Evolutionary conservation across 768 basidiomycete genomes (phyloP), one percentile per base, ranked within the genome.

Genomic region (Gloeophyllum trabeum): DNA sequence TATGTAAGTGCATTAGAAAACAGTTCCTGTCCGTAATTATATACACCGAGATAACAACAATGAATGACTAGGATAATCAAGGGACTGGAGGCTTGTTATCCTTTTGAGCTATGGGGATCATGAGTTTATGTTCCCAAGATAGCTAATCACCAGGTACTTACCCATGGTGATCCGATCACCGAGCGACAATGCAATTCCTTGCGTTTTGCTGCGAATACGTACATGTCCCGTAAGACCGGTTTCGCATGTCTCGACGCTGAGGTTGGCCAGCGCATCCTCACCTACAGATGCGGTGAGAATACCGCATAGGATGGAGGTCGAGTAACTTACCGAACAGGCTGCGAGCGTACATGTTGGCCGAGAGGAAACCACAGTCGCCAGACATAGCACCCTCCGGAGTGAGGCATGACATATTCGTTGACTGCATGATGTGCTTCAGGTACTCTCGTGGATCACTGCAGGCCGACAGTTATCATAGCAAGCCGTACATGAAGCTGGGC

Each of bases 401-500:
- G 20, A 99, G 71, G 55, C 92, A 93, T 6, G 90, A 80, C 93
- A 98, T 97, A 59, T 99, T 97, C 36, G 94, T 99, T 16, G 86
- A 79, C 53, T 85, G 83, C 88, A 97, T 93, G 57, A 99, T 85
- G 53, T 97, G 90, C 45, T 82, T 72, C 44, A 99, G 75, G 67
- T 96, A 96, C 47, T 82, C 78, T 34, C 87, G 85, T 18, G 91
- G 82, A 50, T 90, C 81, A 38, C 87, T 88, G 51, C 3, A 37
- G 21, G 24, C 16, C 12, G 22, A 36, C 6, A 42, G 24, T 24
- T 35, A n/a, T 43, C 23, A 34, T 41, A 24, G 16, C 35, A 25
- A 21, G 21, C 43, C 28, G 4, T 26, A 24, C 30, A 24, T 13
- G 18, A 26, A 39, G 24, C 26, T 28, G 18, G 26, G 48, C 23